phyloP scores from a whole-genome alignment of 2,329 filamentous ascomycete genomes.

The Mariannaea sp. region DNA sequence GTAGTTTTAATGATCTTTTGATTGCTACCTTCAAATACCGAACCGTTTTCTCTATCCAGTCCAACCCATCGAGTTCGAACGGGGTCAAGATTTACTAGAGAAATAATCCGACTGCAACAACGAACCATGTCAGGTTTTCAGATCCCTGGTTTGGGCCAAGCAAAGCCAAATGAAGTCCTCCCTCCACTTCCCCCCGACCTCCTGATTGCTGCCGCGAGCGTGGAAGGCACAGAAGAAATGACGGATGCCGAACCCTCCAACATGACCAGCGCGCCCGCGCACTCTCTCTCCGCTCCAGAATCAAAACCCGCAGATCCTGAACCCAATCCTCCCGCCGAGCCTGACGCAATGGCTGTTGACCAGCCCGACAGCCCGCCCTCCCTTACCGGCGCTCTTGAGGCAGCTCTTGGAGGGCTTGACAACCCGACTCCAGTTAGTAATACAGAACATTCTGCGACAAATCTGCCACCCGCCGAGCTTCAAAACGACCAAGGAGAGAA shows the following conservation, averaged over 20 bases:
- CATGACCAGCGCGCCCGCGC: slow-evolving; percentile 9
- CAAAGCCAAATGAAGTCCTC: slow-evolving; percentile 49
- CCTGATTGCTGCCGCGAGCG: slow-evolving; percentile 38
- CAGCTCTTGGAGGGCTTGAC: slow-evolving; percentile 48
- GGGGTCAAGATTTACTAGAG: neutral
- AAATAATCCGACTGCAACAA: neutral
- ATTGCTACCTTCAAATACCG: too few relatives aligned
- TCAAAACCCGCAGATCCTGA: slow-evolving; percentile 11
- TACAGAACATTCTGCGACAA: slow-evolving; percentile 23
- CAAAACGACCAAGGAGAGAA: slow-evolving; percentile 49
- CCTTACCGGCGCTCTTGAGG: slow-evolving; percentile 51
- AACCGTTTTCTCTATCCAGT: too few relatives aligned
- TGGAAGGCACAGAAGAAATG: slow-evolving; percentile 32
- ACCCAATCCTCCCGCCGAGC: slow-evolving; percentile 30
- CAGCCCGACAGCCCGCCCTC: slow-evolving; percentile 44
- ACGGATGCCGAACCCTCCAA: slow-evolving; percentile 13
- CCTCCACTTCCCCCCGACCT: slow-evolving; percentile 46
- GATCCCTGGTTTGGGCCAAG: slow-evolving; percentile 50
- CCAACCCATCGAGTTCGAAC: neutral
- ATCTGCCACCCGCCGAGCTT: slow-evolving; percentile 28
- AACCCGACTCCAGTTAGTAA: slow-evolving; percentile 31
- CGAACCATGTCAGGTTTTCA: slow-evolving; percentile 48
- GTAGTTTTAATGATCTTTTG: too few relatives aligned
- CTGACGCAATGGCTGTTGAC: slow-evolving; percentile 45
- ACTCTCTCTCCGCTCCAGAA: slow-evolving; percentile 9